phyloP scores from a whole-genome alignment of 352 stramenopile species.

The Phytophthora pinifolia region DNA sequence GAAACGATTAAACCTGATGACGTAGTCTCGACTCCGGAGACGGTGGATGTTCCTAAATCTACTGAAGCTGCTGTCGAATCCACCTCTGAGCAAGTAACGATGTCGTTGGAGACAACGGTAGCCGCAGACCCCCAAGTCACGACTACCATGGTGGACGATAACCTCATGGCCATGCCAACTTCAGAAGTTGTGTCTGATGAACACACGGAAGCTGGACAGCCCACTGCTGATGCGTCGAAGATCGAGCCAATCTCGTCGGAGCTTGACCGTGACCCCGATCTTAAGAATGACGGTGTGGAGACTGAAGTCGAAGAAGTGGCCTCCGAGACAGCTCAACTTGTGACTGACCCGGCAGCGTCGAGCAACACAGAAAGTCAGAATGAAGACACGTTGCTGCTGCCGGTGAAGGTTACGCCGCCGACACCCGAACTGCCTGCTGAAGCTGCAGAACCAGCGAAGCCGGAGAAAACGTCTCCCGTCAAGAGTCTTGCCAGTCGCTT shows the following conservation, averaged over 20 bases:
- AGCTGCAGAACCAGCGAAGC: slow-evolving; percentile 2
- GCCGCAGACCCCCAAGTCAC: background rate
- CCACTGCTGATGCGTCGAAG: background rate
- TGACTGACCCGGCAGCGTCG: background rate
- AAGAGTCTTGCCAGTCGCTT: slow-evolving; percentile 43
- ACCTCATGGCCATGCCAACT: background rate
- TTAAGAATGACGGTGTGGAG: slow-evolving; percentile 1
- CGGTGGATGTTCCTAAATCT: slow-evolving; percentile 1
- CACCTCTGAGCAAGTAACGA: background rate
- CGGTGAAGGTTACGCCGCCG: slow-evolving; percentile 9
- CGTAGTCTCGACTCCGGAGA: background rate
- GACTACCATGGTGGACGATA: background rate
- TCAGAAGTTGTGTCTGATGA: background rate
- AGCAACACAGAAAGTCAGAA: background rate
- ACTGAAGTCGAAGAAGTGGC: slow-evolving; percentile 3
- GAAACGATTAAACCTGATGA: background rate
- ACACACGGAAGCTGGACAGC: background rate
- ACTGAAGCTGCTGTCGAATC: slow-evolving; percentile 4
- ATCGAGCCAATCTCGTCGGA: slow-evolving; percentile 12
- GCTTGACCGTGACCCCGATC: slow-evolving; percentile 13
- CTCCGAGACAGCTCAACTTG: background rate
- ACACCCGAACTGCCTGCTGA: slow-evolving; percentile 7
- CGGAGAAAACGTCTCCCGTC: slow-evolving; percentile 36
- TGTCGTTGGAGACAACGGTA: background rate
- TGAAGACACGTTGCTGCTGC: slow-evolving; percentile 15